Percentiles rank a stretch among this genome's conserved stretches.
These are phyloP conservation scores for Plantago rigida DNA, from an alignment of 305 asterid genomes.

Conservation along the genomic window DNA sequence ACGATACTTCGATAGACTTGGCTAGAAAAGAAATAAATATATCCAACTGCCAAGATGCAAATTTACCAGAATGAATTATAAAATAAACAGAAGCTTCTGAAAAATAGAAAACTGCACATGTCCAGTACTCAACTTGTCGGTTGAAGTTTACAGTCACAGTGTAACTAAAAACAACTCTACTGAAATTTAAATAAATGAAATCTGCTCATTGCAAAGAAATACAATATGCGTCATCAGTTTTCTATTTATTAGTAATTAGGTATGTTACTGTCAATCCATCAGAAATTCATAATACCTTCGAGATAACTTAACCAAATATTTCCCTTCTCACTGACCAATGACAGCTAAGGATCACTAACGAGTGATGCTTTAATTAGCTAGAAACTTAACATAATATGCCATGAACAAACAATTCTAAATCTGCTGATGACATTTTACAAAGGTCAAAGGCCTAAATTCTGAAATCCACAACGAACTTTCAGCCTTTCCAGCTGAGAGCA, in stretches of 20 bases:
- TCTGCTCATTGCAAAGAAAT: not conserved
- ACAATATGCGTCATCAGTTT: not conserved
- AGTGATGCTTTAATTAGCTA: not conserved
- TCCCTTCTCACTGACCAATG: constrained; percentile 10
- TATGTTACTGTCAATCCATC: constrained; percentile 6
- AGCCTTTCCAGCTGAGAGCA: constrained; percentile 5
- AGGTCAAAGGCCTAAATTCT: not conserved
- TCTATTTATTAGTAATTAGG: constrained; percentile 11
- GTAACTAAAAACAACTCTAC: no score
- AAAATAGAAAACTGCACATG: not conserved
- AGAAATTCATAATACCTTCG: not conserved
- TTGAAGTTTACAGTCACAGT: no score
- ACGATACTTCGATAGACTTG: constrained; percentile 70
- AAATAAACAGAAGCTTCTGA: not conserved
- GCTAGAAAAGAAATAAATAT: constrained; percentile 68
- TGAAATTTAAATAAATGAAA: no score
- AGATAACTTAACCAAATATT: not conserved
- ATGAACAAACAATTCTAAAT: not conserved
- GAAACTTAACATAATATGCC: not conserved
- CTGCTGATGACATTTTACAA: not conserved
- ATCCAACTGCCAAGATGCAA: constrained; percentile 58
- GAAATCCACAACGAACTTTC: constrained; percentile 12
- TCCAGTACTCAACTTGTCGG: not conserved
- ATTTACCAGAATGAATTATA: constrained; percentile 1
- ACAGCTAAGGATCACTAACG: not conserved